phyloP scores from a whole-genome alignment of 768 basidiomycete species.

The Lactarius pseudohatsudake region DNA sequence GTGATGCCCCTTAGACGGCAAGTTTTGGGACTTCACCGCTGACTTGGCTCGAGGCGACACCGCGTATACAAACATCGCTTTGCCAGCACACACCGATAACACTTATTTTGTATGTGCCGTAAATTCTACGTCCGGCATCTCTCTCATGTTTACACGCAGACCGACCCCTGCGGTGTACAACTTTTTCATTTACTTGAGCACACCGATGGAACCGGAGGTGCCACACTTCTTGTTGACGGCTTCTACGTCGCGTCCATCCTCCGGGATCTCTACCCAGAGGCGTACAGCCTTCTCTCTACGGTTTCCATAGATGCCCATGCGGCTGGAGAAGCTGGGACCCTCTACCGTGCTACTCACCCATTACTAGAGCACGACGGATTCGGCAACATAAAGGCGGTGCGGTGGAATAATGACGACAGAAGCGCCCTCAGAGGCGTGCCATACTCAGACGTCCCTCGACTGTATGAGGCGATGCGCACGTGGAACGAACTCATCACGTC shows the following conservation, averaged over 20 bases:
- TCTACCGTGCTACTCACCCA: slow-evolving; percentile 66
- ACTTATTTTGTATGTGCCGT: slow-evolving; percentile 62
- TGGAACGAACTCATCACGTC: slow-evolving; percentile 80
- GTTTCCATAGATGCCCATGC: slow-evolving; percentile 82
- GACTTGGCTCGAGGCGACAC: slow-evolving; percentile 90
- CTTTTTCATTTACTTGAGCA: slow-evolving; percentile 91
- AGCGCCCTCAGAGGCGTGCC: slow-evolving; percentile 70
- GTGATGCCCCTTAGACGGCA: slow-evolving; percentile 60
- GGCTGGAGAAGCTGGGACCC: slow-evolving; percentile 65
- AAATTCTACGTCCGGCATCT: not conserved
- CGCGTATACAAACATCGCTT: slow-evolving; percentile 86
- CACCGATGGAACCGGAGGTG: slow-evolving; percentile 77
- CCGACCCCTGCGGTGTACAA: slow-evolving; percentile 93
- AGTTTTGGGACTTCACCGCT: slow-evolving; percentile 96
- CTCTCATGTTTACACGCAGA: slow-evolving; percentile 44
- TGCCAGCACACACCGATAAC: slow-evolving; percentile 82
- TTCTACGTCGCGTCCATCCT: slow-evolving; percentile 88
- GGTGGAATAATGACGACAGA: slow-evolving; percentile 96
- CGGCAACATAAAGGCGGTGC: slow-evolving; percentile 68
- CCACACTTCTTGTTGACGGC: slow-evolving; percentile 92
- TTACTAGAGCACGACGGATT: slow-evolving; percentile 65
- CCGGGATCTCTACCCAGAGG: slow-evolving; percentile 65
- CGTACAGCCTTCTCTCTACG: slow-evolving; percentile 66
- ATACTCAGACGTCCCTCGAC: slow-evolving; percentile 51
- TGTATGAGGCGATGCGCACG: slow-evolving; percentile 76